Conservation (phyloP, 495 filamentous ascomycete genomes). For the Aspergillus baeticus region DNA sequence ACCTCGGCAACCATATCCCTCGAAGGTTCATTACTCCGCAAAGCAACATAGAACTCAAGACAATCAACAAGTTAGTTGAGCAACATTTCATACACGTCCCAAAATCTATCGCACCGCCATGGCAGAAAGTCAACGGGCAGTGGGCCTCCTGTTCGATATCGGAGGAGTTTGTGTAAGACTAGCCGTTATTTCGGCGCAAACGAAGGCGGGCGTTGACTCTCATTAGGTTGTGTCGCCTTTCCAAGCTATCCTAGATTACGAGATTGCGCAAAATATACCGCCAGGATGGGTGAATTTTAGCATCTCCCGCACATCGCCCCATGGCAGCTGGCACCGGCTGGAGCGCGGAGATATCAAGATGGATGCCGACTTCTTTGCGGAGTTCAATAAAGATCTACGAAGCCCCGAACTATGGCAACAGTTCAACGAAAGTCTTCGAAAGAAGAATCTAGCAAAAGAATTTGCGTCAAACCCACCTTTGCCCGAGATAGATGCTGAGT, state of each 20-base stretch:
- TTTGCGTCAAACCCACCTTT: constrained; percentile 53
- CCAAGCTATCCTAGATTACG: constrained; percentile 88
- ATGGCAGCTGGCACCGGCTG: constrained; percentile 82
- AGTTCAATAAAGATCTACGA: constrained; percentile 73
- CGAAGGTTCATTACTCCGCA: constrained; percentile 17
- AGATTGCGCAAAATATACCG: constrained; percentile 70
- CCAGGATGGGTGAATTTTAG: constrained; percentile 87
- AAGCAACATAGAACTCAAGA: no score
- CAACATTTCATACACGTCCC: no score
- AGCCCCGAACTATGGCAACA: constrained; percentile 62
- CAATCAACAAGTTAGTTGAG: no score
- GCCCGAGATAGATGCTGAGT: constrained; percentile 74
- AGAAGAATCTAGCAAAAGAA: constrained; percentile 27
- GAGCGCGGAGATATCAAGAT: constrained; percentile 74
- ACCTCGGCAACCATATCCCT: constrained; percentile 24
- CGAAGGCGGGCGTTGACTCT: background rate
- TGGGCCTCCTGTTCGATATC: constrained; percentile 91
- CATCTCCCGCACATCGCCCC: constrained; percentile 74
- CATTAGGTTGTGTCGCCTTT: constrained; percentile 84
- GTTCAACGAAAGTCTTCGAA: constrained; percentile 46
- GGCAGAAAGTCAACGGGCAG: constrained; percentile 51
- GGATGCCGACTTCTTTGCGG: constrained; percentile 70
- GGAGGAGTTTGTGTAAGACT: constrained; percentile 89
- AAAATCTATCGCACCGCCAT: constrained; percentile 20
- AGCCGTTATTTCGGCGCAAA: background rate